A percentile compares a stretch with the other conserved stretches of the same genome.
Conservation (phyloP, 305 asterid species). For the Rubia tinctorum region DNA sequence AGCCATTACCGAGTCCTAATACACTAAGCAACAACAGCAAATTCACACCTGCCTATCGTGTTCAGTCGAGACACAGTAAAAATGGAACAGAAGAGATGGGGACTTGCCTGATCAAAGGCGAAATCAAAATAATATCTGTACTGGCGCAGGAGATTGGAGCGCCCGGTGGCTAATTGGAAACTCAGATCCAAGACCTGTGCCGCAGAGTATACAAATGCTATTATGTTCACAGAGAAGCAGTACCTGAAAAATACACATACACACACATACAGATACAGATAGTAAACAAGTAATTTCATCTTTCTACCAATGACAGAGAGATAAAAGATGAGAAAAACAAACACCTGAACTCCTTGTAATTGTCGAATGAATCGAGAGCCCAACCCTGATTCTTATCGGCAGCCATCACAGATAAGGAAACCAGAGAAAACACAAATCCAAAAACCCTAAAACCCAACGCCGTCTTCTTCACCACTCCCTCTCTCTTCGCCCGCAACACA, state of each 20-base stretch:
- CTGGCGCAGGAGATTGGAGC: constrained; percentile 32
- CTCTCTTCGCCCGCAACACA: constrained; percentile 41
- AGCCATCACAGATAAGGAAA: constrained; percentile 73
- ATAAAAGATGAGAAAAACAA: neutral
- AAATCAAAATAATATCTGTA: constrained; percentile 62
- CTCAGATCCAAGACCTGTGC: constrained; percentile 61
- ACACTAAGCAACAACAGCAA: no score
- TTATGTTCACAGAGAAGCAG: constrained; percentile 63
- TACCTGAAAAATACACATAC: constrained; percentile 43
- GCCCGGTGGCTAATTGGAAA: constrained; percentile 51
- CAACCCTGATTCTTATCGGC: constrained; percentile 62
- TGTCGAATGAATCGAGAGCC: constrained; percentile 47
- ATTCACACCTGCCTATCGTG: neutral
- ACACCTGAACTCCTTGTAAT: constrained; percentile 81
- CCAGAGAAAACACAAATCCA: constrained; percentile 67
- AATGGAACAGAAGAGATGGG: neutral
- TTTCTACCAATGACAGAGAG: neutral
- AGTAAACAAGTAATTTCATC: neutral
- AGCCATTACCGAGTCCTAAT: neutral
- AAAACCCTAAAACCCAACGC: constrained; percentile 73
- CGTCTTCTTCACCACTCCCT: constrained; percentile 55
- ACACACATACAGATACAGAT: neutral
- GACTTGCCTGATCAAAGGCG: constrained; percentile 79
- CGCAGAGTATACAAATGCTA: constrained; percentile 66
- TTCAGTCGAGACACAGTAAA: neutral